Evolutionary conservation across 257 asterid genomes (phyloP).

Genomic region (Mitragyna speciosa): DNA sequence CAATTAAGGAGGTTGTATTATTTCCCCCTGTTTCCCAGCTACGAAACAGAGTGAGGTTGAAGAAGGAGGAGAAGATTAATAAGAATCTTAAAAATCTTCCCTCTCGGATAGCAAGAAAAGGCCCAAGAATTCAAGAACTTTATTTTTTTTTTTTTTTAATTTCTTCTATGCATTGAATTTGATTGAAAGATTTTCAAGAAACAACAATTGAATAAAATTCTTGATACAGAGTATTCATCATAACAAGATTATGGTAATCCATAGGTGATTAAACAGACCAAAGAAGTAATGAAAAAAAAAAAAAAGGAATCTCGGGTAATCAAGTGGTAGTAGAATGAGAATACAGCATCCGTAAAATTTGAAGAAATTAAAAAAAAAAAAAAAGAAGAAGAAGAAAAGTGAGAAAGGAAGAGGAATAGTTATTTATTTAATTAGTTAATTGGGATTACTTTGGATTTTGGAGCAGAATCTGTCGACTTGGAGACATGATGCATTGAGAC

Average conservation of each 20-base stretch:
- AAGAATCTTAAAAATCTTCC: not conserved
- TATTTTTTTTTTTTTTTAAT: too few species aligned
- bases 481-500: constrained; percentile 16
- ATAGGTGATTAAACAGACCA: too few species aligned
- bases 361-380: not conserved
- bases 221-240: too few species aligned
- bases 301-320: not conserved
- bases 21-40: not conserved
- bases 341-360: not conserved
- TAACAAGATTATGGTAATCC: too few species aligned
- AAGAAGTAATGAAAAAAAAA: too few species aligned
- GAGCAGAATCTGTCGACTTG: constrained; percentile 11
- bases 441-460: constrained; percentile 13
- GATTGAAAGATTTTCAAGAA: too few species aligned
- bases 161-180: too few species aligned
- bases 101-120: not conserved
- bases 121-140: not conserved
- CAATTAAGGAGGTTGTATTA: too few species aligned
- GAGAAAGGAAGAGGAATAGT: not conserved
- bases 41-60: not conserved
- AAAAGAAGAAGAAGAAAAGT: not conserved
- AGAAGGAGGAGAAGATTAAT: not conserved
- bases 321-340: not conserved
- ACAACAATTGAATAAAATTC: too few species aligned
- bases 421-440: too few species aligned